Percentiles rank a stretch among this genome's conserved stretches.
Evolutionary conservation across 345 rosid species (phyloP).

Genomic region (Noccaea bulbosa): DNA sequence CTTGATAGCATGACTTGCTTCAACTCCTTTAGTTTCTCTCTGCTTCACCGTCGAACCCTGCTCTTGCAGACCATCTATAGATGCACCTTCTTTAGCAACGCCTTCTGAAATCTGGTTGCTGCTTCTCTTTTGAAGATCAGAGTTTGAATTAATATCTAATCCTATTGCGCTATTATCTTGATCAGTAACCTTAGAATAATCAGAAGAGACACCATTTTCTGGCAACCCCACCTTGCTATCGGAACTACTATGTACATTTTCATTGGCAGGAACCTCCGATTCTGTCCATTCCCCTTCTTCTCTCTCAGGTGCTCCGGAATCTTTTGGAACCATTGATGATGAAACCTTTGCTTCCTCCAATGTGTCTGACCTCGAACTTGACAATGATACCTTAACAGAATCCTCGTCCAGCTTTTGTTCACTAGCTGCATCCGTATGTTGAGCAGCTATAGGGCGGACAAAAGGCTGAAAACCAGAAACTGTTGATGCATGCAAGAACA

Average conservation of each 20-base stretch:
- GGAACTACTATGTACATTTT: slow-evolving; percentile 21
- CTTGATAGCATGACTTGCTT: slow-evolving; percentile 77
- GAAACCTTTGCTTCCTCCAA: slow-evolving; percentile 47
- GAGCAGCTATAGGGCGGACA: slow-evolving; percentile 52
- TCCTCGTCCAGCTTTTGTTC: slow-evolving; percentile 51
- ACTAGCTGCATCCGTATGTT: slow-evolving; percentile 44
- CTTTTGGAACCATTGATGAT: slow-evolving; percentile 43
- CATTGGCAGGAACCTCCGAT: slow-evolving; percentile 52
- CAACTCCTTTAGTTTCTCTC: slow-evolving; percentile 81
- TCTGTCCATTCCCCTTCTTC: slow-evolving; percentile 99
- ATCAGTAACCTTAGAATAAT: slow-evolving; percentile 45
- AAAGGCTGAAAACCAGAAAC: slow-evolving; percentile 96
- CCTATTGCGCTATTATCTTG: slow-evolving; percentile 43
- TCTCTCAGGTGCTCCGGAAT: slow-evolving; percentile 58
- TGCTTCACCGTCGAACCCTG: slow-evolving; percentile 52
- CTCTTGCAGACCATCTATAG: slow-evolving; percentile 52
- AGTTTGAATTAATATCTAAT: slow-evolving; percentile 43
- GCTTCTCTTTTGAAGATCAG: slow-evolving; percentile 45
- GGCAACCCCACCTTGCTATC: slow-evolving; percentile 39
- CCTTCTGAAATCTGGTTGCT: slow-evolving; percentile 52
- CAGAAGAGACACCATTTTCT: slow-evolving; percentile 44
- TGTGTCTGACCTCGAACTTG: slow-evolving; percentile 42
- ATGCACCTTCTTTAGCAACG: slow-evolving; percentile 47
- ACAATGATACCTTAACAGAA: slow-evolving; percentile 40
- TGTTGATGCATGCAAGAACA: slow-evolving; percentile 79